Percentiles rank a stretch among this genome's conserved stretches.
Conservation (phyloP, 2,329 filamentous ascomycete species). For the Aureobasidium melanogenum region DNA sequence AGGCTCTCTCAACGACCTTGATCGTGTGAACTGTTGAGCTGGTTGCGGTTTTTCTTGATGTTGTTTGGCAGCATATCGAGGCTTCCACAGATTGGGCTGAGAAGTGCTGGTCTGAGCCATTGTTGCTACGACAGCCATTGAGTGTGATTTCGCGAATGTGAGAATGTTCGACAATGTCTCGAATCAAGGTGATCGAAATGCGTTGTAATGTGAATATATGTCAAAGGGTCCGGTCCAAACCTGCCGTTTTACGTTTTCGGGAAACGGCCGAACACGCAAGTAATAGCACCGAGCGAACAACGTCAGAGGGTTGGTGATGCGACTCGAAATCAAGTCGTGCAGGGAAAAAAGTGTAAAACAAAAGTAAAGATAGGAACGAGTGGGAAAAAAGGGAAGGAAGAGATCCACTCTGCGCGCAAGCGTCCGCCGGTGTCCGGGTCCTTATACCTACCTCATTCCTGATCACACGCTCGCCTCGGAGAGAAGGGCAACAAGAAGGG, state of each 20-base stretch:
- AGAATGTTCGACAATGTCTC: neutral
- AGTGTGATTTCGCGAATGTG: neutral
- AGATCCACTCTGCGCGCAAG: slow-evolving; percentile 7
- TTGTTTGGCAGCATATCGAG: slow-evolving; percentile 3
- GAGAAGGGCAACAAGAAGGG: neutral
- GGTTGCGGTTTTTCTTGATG: slow-evolving; percentile 7
- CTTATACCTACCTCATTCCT: slow-evolving; percentile 5
- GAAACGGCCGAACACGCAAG: neutral
- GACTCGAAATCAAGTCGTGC: neutral
- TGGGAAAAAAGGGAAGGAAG: neutral
- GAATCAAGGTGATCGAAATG: neutral
- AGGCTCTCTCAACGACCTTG: slow-evolving; percentile 9
- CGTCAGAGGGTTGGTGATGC: slow-evolving; percentile 7
- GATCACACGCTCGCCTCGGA: slow-evolving; percentile 1
- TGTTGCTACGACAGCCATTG: slow-evolving; percentile 4
- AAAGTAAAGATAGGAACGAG: neutral
- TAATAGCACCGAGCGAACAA: slow-evolving; percentile 8
- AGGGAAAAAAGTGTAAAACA: slow-evolving; percentile 1
- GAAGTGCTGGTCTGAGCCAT: slow-evolving; percentile 9
- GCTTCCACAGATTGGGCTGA: slow-evolving; percentile 8
- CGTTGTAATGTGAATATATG: neutral
- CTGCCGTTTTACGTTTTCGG: neutral
- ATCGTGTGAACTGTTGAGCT: neutral
- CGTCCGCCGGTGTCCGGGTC: slow-evolving; percentile 6
- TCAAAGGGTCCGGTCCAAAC: neutral